Base-by-base conservation (phyloP, 2,329 filamentous ascomycete species). In the Sporothrix pallida region DNA sequence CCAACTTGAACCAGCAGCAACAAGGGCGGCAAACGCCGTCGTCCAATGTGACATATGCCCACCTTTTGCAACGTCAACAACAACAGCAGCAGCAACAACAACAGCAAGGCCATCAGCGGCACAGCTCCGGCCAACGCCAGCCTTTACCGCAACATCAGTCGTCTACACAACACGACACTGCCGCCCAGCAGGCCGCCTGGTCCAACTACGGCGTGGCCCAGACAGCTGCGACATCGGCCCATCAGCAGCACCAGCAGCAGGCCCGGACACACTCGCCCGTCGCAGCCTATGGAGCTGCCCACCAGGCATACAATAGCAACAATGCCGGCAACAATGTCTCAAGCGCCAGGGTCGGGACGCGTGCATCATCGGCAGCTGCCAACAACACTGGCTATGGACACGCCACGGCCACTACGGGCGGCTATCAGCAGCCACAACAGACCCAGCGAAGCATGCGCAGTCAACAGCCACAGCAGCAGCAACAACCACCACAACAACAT, bases 401-500 rank as follows among this genome's bases (percentile, higher is more conserved):
- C 23, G 6, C 31, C 9, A 13, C 65, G 8, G 46, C 17, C 15
- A 54, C 17, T 17, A 42, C 46, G 5, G 26, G 65, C 15, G 48
- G 26, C 13, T 68, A 67, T 12, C 48, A 65, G n/a, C 71, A 54
- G 12, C 70, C 50, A 31, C 42, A 70, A 42, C 42, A 65, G 37
- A 20, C 37, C 26, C 52, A 50, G 58, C 70, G 78, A 76, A 8
- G 78, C 63, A 56, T 48, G 63, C 48, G 54, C 31, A 17, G n/a
- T 15, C 70, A 62, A 3, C 72, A 42, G 9, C 72, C 67, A 26
- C 58, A n/a, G 44, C 70, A 76, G 1, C 77, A 78, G 1, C 78
- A 77, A 13, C 79, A 78, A n/a, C 78, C 77, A 3, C 78, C 76
- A 4, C 79, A 77, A 8, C 73, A 62, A 9, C 42, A 76, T 3